Conservation (phyloP, 345 rosid genomes). For the Corymbia maculata region DNA sequence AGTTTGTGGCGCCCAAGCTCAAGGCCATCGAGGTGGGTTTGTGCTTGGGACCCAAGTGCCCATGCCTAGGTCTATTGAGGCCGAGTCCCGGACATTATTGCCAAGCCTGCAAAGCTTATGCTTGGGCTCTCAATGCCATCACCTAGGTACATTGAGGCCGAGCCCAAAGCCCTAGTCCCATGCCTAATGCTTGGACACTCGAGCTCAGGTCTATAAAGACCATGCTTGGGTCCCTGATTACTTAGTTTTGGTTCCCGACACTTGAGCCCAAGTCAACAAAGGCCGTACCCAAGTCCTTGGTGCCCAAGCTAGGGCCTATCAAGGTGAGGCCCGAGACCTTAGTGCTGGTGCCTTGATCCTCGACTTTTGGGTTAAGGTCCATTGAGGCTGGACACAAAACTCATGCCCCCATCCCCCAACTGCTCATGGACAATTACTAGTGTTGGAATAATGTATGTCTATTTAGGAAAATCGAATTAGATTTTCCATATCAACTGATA, state of each 20-base stretch:
- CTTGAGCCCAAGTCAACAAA: neutral
- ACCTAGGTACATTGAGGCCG: too few relatives aligned
- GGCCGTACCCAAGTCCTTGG: neutral
- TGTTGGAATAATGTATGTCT: neutral
- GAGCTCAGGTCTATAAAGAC: too few relatives aligned
- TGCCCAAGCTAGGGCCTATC: neutral
- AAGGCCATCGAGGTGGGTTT: accelerated
- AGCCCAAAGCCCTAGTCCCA: too few relatives aligned
- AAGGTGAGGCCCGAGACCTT: neutral
- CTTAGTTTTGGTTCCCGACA: neutral
- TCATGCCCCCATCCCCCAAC: neutral
- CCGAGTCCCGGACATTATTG: accelerated
- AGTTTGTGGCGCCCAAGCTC: accelerated
- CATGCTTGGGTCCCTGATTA: too few relatives aligned
- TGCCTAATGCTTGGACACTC: too few relatives aligned
- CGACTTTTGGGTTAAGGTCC: accelerated
- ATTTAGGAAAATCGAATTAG: too few relatives aligned
- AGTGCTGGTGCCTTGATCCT: neutral
- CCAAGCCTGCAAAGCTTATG: neutral
- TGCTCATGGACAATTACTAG: neutral
- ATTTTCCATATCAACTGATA: too few relatives aligned
- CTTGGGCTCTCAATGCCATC: too few relatives aligned
- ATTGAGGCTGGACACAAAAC: accelerated
- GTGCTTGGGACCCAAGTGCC: accelerated
- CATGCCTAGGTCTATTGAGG: neutral